Base-by-base conservation (phyloP, 2,329 filamentous ascomycete genomes). In the Hypoxylon sp. region DNA sequence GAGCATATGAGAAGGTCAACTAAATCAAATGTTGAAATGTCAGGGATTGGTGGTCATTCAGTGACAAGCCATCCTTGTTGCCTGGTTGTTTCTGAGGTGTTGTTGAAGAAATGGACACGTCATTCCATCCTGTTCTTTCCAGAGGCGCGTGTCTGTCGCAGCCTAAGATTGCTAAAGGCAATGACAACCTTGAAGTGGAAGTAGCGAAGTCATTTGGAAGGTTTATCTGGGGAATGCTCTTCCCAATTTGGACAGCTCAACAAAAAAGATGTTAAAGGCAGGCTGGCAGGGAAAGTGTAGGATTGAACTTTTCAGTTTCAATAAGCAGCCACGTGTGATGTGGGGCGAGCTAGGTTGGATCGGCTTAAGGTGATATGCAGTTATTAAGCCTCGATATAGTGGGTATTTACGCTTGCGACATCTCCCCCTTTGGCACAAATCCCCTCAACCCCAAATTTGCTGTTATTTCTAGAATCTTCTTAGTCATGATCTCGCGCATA, bases 71-170 rank as follows among this genome's bases (percentile, higher is more conserved):
- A 19, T 16, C 2, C 32, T n/a, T 45, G 46, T 41, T 52, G 46
- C 27, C 56, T 41, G 37, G 43, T 54, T 14, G 21, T 12, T 39
- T 11, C 32, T 29, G n/a, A 48, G 21, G 16, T 32, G n/a, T 16
- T 5, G 8, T 2, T 25, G n/a, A 27, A 14, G 14, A 21, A 51
- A 21, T 41, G 16, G 60, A 25, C 52, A 57, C 60, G 46, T 47
- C 47, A 53, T 63, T 57, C 37, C 60, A 63, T 63, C 46, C 29
- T 51, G 37, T 52, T 47, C 37, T 39, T n/a, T 37, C 16, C 8
- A 23, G 14, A 41, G 21, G 50, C n/a, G 14, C 8, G 21, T 29
- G 23, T 14, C 27, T 27, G 27, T 16, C 14, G 2, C 23, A 51
- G 5, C 30, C 30, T 37, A 27, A n/a, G 16, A 30, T 14, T 37